Base-by-base conservation (phyloP, 164 flowering plant species). In the Vitis rotundifolia region DNA sequence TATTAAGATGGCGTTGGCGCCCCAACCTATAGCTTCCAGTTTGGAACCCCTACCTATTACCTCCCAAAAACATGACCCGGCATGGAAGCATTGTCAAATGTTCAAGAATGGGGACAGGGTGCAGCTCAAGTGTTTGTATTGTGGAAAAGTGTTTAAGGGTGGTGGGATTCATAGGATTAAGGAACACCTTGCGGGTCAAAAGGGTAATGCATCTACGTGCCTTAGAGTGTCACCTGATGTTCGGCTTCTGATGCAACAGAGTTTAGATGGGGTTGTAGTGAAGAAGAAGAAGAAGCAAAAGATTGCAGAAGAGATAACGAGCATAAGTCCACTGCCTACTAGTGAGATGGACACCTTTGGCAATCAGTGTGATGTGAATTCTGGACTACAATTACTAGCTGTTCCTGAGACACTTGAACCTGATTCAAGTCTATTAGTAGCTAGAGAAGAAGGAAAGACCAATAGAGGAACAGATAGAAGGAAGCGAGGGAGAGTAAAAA, bases 161-260 rank as follows among this genome's bases (percentile, higher is more conserved):
- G 99, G 97, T n/a, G 99, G 98, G 54, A 95, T 95, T 74, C 97
- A 91, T 80, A 83, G 99, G 78, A 87, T 95, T 66, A 95, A 95
- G 73, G 97, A 95, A 71, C 98, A 95, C 71, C 78, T 95, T 1
- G 96, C 98, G 0, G 82, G 96, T 22, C 96, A 86, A 13, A 93
- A 90, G 80, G 96, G 97, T n/a, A 89, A 93, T 80, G 97, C 93
- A 0, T 79, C 98, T 6, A 85, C 84, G 69, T 95, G 98, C 65
- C 76, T 78, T 4, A 78, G 82, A 51, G 92, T 91, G 13, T 93
- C 82, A 2, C 52, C 79, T 2, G 96, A 90, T 69, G 90, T 95
- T 69, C 81, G 81, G 64, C 71, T 49, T 14, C 5, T 59, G 28
- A 91, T 95, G 99, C 86, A 76, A 64, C 80, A 91, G 51, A 91